Evolutionary conservation across 768 basidiomycete species (phyloP).

Genomic region (Floccularia luteovirens): DNA sequence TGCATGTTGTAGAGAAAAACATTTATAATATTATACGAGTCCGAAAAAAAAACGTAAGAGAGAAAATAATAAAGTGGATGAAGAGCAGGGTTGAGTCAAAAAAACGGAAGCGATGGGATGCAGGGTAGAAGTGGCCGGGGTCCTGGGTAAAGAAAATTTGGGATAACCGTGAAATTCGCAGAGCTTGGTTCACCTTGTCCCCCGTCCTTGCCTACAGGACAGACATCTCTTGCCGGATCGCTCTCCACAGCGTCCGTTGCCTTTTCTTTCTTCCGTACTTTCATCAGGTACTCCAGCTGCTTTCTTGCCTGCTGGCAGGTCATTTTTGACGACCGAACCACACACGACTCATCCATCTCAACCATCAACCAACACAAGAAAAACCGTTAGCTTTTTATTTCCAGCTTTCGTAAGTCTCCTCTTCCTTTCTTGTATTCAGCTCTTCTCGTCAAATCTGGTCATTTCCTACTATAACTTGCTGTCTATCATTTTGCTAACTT

Average conservation of each 20-base stretch:
- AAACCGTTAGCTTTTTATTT: conserved; percentile 23
- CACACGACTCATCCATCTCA: conserved; percentile 52
- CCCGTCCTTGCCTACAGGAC: conserved; percentile 32
- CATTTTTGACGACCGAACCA: conserved; percentile 75
- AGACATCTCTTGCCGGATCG: conserved; percentile 32
- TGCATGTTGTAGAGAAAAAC: too few species aligned
- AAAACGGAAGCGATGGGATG: background rate
- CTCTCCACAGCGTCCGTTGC: conserved; percentile 35
- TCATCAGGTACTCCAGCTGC: conserved; percentile 39
- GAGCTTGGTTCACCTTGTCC: conserved; percentile 19
- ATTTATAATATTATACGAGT: background rate
- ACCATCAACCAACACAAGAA: conserved; percentile 33
- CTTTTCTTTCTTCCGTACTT: conserved; percentile 31
- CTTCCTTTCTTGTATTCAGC: conserved; percentile 8
- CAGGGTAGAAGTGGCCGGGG: conserved; percentile 12
- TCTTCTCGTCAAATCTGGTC: conserved; percentile 1
- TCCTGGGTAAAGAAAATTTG: conserved; percentile 16
- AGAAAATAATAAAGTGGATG: background rate
- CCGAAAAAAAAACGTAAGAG: background rate
- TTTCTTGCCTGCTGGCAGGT: conserved; percentile 88
- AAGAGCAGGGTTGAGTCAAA: background rate
- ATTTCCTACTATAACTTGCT: background rate
- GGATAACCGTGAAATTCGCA: conserved; percentile 6
- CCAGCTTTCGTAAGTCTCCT: conserved; percentile 31
- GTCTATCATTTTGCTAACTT: conserved; percentile 11